Percentiles rank a stretch among this genome's conserved stretches.
Evolutionary conservation across 2,329 filamentous ascomycete genomes (phyloP).

Genomic region (Hyphodiscus sp.): DNA sequence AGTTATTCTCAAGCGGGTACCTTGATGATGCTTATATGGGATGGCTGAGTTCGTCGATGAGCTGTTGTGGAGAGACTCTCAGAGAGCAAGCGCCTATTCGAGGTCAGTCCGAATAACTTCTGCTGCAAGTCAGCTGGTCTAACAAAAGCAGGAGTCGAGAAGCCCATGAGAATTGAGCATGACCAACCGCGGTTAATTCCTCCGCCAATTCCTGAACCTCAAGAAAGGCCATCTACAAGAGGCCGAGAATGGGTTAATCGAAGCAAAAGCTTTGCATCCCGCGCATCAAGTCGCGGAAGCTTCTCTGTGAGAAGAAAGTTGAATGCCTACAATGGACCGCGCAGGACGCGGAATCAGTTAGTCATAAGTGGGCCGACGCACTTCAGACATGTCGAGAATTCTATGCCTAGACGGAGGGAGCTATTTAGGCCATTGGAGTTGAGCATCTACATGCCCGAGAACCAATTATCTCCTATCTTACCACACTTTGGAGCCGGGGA

Average conservation of each 20-base stretch:
- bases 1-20: constrained; percentile 25
- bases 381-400: constrained; percentile 52
- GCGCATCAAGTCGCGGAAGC: constrained; percentile 36
- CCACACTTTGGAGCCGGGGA: constrained; percentile 40
- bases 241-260: constrained; percentile 28
- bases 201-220: constrained; percentile 29
- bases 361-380: constrained; percentile 51
- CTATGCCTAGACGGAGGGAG: constrained; percentile 25
- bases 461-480: constrained; percentile 48
- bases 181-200: constrained; percentile 34
- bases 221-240: constrained; percentile 25
- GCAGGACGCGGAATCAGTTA: constrained; percentile 21
- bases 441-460: constrained; percentile 43
- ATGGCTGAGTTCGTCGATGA: constrained; percentile 24
- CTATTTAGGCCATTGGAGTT: constrained; percentile 50
- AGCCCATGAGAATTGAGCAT: constrained; percentile 33
- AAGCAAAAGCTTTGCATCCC: constrained; percentile 35
- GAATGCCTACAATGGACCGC: constrained; percentile 39
- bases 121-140: constrained; percentile 8
- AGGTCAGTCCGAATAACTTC: constrained; percentile 19
- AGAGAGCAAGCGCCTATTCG: constrained; percentile 16
- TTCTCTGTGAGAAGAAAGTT: constrained; percentile 39
- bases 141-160: constrained; percentile 27
- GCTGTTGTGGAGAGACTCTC: constrained; percentile 22
- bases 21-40: constrained; percentile 27